Evolutionary conservation across 2,329 filamentous ascomycete species (phyloP).

Genomic region (Camptophora hylomeconis): DNA sequence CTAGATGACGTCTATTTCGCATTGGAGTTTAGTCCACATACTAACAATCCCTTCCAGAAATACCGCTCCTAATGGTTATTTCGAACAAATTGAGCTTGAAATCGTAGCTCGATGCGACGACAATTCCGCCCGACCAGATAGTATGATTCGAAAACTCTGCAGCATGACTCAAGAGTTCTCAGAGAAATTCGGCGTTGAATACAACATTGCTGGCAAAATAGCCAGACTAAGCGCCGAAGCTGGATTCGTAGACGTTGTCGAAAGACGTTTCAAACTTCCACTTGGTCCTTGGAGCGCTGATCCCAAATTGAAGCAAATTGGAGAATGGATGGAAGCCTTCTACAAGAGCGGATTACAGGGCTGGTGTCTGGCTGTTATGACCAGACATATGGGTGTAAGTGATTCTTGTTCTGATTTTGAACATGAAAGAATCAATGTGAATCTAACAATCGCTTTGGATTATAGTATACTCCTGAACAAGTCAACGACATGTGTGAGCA

Average conservation of each 20-base stretch:
- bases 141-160: neutral
- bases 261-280: slow-evolving; percentile 16
- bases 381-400: slow-evolving; percentile 18
- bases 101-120: slow-evolving; percentile 2
- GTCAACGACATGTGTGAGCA: slow-evolving; percentile 3
- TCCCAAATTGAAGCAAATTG: slow-evolving; percentile 18
- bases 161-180: too few relatives aligned
- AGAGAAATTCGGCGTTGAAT: too few relatives aligned
- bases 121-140: neutral
- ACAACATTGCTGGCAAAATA: slow-evolving; percentile 2
- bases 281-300: slow-evolving; percentile 22
- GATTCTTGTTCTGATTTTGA: neutral
- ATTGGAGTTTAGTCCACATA: neutral
- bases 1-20: neutral
- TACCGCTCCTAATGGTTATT: slow-evolving; percentile 4
- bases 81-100: slow-evolving; percentile 4
- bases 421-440: too few relatives aligned
- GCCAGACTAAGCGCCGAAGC: slow-evolving; percentile 12
- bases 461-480: slow-evolving; percentile 2
- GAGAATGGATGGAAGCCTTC: slow-evolving; percentile 18
- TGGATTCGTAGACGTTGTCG: slow-evolving; percentile 18
- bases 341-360: slow-evolving; percentile 21
- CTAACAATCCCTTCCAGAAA: slow-evolving; percentile 3
- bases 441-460: neutral
- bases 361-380: slow-evolving; percentile 21